Evolutionary conservation across 2,329 filamentous ascomycete genomes (phyloP).

Genomic region (Xylariaceae sp.): DNA sequence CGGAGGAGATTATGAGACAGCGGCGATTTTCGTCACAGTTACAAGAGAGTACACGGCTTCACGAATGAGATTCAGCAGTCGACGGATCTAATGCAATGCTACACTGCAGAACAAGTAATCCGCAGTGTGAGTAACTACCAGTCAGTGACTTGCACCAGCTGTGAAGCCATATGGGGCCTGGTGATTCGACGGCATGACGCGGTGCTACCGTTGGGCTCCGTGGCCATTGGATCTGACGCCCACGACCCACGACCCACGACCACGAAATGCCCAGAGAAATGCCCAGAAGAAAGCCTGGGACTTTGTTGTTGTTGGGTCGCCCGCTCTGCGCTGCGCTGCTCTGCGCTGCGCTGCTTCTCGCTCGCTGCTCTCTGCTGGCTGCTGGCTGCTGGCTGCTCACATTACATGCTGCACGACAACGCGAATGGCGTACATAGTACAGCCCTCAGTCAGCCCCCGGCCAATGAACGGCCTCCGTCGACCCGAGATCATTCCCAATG

Average conservation of each 20-base stretch:
- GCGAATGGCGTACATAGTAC: background rate
- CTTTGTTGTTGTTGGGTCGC: constrained; percentile 5
- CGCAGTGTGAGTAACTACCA: background rate
- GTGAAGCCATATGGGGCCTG: constrained; percentile 1
- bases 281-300: background rate
- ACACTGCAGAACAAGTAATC: constrained; percentile 6
- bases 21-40: constrained; percentile 11
- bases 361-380: no score
- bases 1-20: background rate
- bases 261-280: no score
- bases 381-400: background rate
- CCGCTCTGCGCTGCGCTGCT: background rate
- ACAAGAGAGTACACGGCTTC: constrained; percentile 1
- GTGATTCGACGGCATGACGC: constrained; percentile 14
- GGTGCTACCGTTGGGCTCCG: constrained; percentile 2
- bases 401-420: background rate
- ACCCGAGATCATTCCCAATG: constrained; percentile 3
- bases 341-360: no score
- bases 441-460: no score
- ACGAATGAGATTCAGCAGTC: constrained; percentile 7
- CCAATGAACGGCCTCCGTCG: constrained; percentile 4
- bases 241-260: background rate
- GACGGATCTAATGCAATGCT: constrained; percentile 6
- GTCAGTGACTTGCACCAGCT: no score
- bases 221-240: background rate